A percentile compares a stretch with the other conserved stretches of the same genome.
Evolutionary conservation across 2,329 filamentous ascomycete genomes (phyloP).

Genomic region (Gliomastix tumulicola): DNA sequence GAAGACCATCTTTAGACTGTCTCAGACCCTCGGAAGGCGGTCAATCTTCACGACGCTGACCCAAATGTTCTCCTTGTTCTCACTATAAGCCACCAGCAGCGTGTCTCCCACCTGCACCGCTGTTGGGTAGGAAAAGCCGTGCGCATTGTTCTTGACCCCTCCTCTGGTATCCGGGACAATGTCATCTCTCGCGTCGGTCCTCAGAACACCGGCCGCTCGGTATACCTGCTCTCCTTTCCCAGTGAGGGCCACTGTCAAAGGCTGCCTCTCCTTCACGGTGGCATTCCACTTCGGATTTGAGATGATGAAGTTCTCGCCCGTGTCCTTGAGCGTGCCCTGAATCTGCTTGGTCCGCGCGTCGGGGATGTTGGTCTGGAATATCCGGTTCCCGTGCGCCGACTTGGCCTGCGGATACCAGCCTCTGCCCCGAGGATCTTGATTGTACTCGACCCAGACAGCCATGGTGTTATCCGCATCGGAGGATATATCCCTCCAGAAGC

Average conservation of each 20-base stretch:
- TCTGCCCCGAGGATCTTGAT: conserved; percentile 5
- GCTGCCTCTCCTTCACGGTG: neutral
- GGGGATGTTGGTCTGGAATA: conserved; percentile 13
- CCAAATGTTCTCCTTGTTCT: conserved; percentile 18
- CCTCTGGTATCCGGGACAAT: conserved; percentile 14
- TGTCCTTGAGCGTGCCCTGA: conserved; percentile 6
- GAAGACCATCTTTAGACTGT: too few species aligned
- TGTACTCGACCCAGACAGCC: conserved; percentile 14
- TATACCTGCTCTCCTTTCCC: conserved; percentile 1
- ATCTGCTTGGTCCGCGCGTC: conserved; percentile 14
- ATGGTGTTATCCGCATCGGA: conserved; percentile 10
- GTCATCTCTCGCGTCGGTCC: conserved; percentile 10
- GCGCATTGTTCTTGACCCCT: conserved; percentile 10
- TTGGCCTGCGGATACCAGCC: conserved; percentile 12
- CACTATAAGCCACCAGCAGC: conserved; percentile 13
- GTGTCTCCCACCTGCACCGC: conserved; percentile 12
- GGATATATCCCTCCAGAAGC: conserved; percentile 15
- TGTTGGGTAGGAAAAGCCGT: conserved; percentile 14
- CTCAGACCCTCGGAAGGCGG: conserved; percentile 10
- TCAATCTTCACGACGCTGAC: conserved; percentile 11
- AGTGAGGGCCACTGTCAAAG: neutral
- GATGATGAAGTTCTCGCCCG: neutral
- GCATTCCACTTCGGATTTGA: neutral
- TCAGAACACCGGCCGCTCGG: conserved; percentile 10
- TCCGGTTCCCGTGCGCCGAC: conserved; percentile 9